Base-by-base conservation (phyloP, 164 flowering plant species). In the Magnolia changhungtana region DNA sequence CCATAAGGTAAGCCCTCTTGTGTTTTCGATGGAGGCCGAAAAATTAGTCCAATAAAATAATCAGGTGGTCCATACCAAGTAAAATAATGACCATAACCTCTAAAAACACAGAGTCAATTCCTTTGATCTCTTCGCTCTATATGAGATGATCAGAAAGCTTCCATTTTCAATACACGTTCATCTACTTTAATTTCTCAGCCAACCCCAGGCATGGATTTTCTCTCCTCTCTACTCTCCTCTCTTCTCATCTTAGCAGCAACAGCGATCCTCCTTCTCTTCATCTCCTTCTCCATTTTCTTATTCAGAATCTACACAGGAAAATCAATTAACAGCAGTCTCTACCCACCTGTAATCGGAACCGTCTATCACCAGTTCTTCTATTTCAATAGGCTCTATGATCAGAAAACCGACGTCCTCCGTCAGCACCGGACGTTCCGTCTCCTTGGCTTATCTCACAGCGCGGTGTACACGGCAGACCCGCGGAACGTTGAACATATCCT, bases 401-500 rank as follows among this genome's bases (percentile, higher is more conserved):
- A 89, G 80, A 87, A 82, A 31, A 83, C 91, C 0, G 75, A 85
- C 23, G 31, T 78, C 4, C 84, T 88, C 77, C 80, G 64, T 20
- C 82, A 78, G 52, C 76, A 79, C n/a, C 84, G 72, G 7, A 92
- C 92, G 7, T 89, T 74, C 82, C 76, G 94, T 74, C 86, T 91
- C 3, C 88, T 92, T 1, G 81, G 83, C 24, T 84, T 85, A 0
- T 76, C 51, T 0, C 82, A 78, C 23, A 88, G 91, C 68, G 88
- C 83, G 37, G 16, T 88, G 29, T 89, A 85, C 83, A 91, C 95
- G 0, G 75, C 85, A 1, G 92, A 92, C 69, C 69, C 82, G 1
- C 69, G 87, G 66, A 92, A 90, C 81, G 74, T 91, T 0, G 95
- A 92, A 68, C 85, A 92, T 67, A 45, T 90, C 3, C 87, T 92